phyloP scores from a whole-genome alignment of 441 rosid species.

The Jatropha podagrica region DNA sequence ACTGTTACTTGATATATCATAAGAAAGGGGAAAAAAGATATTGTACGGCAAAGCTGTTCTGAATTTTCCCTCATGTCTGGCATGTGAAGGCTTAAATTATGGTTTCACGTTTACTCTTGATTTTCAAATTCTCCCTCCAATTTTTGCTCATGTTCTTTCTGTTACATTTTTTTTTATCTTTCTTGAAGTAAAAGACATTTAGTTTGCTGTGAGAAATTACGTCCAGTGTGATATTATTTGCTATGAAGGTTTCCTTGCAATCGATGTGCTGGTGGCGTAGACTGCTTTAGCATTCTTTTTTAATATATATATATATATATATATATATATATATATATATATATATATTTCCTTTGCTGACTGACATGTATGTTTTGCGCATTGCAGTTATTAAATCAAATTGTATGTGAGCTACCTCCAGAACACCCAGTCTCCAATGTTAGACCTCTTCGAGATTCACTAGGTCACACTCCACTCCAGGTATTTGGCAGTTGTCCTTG shows the following conservation, averaged over 20 bases:
- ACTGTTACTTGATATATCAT: not conserved
- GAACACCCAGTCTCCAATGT: conserved; percentile 80
- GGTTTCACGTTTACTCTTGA: not conserved
- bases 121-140: not conserved
- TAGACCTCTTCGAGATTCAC: conserved; percentile 84
- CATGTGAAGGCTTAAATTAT: not conserved
- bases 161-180: not conserved
- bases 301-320: not conserved
- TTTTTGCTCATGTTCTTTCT: not conserved
- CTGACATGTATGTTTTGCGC: conserved; percentile 13
- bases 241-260: not conserved
- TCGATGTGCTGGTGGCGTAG: not conserved
- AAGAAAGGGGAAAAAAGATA: not conserved
- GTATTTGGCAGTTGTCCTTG: conserved; percentile 17
- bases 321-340: too few relatives aligned
- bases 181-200: not conserved
- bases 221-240: not conserved
- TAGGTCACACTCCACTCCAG: conserved; percentile 59
- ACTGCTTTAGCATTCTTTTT: not conserved
- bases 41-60: not conserved
- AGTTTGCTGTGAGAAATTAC: not conserved
- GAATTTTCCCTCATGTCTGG: not conserved
- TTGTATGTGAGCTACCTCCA: conserved; percentile 92
- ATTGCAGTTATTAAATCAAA: conserved; percentile 86
- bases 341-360: not conserved